Evolutionary conservation across 192 early-diverging fungal species (phyloP), one percentile per base, ranked within the genome.

Genomic region (Podila epigama): DNA sequence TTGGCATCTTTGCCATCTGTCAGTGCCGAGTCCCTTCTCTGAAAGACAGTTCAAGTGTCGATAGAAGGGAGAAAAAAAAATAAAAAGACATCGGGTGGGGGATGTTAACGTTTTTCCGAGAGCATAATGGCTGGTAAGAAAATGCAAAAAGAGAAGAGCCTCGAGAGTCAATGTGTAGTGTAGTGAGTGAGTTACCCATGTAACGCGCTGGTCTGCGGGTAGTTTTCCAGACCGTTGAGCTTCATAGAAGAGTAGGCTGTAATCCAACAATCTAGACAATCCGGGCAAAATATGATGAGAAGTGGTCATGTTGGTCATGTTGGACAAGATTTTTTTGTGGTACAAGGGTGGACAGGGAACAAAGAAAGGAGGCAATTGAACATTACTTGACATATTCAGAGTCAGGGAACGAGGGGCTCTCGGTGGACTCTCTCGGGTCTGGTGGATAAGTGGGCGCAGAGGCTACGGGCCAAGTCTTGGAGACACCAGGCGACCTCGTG

Each of bases 211-310:
- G 51, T 85, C 65, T n/a, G 77, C 33, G 16, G 83, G 78, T 4
- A 88, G 62, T 18, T 75, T 81, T 22, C 87, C 87, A 52, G 83
- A 81, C 48, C 83, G 66, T 54, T 86, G 85, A 12, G 87, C 87
- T 62, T 88, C 87, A 58, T 85, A 88, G 57, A 88, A 88, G 55
- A 72, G 67, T 11, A 88, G 51, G 5, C 82, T 81, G 35, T 85
- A 73, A 56, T 80, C 77, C 28, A 88, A 51, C 20, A 88, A 35
- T 48, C 73, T 77, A 59, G 25, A 51, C n/a, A n/a, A 35, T 9
- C 6, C 16, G 25, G 28, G 22, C 15, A 39, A 15, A 54, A 7
- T 35, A 31, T n/a, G n/a, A 9, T 6, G 37, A 7, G 18, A 54
- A 37, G 1, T 25, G 31, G 48, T 28, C 22, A 28, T 29, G 8